phyloP scores from a whole-genome alignment of 805 yeast genomes.

The Candida vaughaniae region DNA sequence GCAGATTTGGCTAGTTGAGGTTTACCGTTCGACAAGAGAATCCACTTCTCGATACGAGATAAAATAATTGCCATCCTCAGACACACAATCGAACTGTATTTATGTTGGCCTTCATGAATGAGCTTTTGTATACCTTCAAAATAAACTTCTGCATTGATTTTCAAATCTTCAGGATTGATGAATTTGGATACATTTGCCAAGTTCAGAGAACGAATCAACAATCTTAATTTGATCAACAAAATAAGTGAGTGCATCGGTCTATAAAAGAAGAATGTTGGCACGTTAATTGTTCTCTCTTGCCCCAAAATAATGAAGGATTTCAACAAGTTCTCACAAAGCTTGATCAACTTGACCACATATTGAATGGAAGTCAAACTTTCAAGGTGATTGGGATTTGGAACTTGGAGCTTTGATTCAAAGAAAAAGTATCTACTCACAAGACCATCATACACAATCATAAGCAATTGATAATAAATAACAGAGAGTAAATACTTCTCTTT shows the following conservation, averaged over 20 bases:
- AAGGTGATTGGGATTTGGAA: conserved; percentile 9
- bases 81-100: conserved; percentile 21
- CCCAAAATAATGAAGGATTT: conserved; percentile 44
- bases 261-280: conserved; percentile 53
- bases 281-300: conserved; percentile 32
- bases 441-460: conserved; percentile 53
- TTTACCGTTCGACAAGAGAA: conserved; percentile 20
- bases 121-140: conserved; percentile 18
- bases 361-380: conserved; percentile 33
- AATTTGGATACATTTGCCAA: conserved; percentile 15
- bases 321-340: conserved; percentile 46
- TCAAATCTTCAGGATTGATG: conserved; percentile 16
- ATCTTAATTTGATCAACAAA: conserved; percentile 44
- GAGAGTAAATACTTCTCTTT: conserved; percentile 40
- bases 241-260: conserved; percentile 54
- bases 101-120: conserved; percentile 18
- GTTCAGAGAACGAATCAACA: conserved; percentile 44
- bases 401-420: conserved; percentile 10
- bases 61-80: conserved; percentile 23
- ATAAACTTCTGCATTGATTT: conserved; percentile 21
- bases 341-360: conserved; percentile 41
- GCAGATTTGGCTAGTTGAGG: conserved; percentile 1
- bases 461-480: conserved; percentile 48
- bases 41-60: conserved; percentile 27
- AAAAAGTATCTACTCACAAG: conserved; percentile 40